Evolutionary conservation across 495 filamentous ascomycete genomes (phyloP), one percentile per base, ranked within the genome.

Genomic region (Penicillium paradoxum): DNA sequence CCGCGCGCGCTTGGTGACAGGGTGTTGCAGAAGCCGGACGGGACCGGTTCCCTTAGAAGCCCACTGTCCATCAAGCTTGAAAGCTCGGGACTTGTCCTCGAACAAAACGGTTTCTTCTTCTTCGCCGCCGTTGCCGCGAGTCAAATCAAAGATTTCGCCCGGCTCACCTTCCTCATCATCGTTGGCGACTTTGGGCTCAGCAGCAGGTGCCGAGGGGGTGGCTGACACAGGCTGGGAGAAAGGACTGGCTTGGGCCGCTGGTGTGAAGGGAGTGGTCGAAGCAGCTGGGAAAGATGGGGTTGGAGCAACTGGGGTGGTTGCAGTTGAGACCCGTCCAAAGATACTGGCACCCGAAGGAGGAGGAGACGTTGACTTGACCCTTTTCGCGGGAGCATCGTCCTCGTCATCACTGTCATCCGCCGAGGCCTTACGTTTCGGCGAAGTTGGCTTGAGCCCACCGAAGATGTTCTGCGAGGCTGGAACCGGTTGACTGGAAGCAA

Each of bases 21-120:
- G 82, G 67, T 91, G 74, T 59, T 83, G 84, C 39, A 92, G 73
- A 14, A 92, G 61, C 5, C 84, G 83, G 21, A 88, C 61, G 4
- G 77, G 76, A 0, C 88, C 88, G 6, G 85, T 72, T 29, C 86
- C 87, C 62, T 81, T 75, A 6, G 71, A 77, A 13, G 69, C 59
- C 85, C 86, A 89, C 7, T 71, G 53, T 0, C 49, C 37, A 22
- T 55, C 57, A 15, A 78, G 74, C 59, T 84, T 83, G 49, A 84
- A 60, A 8, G 77, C 85, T 60, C 84, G 86, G 33, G 81, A 79
- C 39, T 81, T 80, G 13, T 81, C 75, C 54, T 88, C 81, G 58
- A 83, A 77, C 5, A 87, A 56, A 18, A 82, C 70, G 27, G 76
- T 72, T 61, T 91, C 88, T 51, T 89, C 74, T 60, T 89, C 86